These are phyloP conservation scores for Allium sativum DNA, from an alignment of 106 monocot genomes.

Conservation along the genomic window DNA sequence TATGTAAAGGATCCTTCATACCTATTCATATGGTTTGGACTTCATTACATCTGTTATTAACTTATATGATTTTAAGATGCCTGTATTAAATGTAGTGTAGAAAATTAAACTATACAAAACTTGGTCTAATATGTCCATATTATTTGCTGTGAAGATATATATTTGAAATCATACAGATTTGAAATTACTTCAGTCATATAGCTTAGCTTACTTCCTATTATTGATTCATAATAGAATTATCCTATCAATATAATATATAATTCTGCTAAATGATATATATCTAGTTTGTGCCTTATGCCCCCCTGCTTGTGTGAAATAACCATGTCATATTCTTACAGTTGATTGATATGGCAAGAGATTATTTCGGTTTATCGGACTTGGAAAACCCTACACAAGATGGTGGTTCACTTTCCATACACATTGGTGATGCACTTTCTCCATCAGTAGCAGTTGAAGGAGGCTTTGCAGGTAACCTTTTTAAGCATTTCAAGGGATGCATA, in stretches of 20 bases:
- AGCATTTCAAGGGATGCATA: not conserved
- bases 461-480: slow-evolving; percentile 59
- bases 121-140: no score
- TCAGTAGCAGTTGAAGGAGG: slow-evolving; percentile 55
- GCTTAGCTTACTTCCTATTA: no score
- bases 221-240: no score
- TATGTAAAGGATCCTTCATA: not conserved
- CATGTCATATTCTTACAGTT: slow-evolving; percentile 24
- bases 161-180: no score
- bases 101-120: no score
- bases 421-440: slow-evolving; percentile 85
- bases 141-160: no score
- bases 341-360: slow-evolving; percentile 72
- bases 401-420: slow-evolving; percentile 57
- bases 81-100: no score
- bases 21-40: not conserved
- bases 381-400: slow-evolving; percentile 50
- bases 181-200: no score
- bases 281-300: not conserved
- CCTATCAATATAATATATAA: no score
- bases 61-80: no score
- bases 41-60: no score
- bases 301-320: not conserved
- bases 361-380: slow-evolving; percentile 64
- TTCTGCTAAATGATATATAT: not conserved